Evolutionary conservation across 2,329 filamentous ascomycete species (phyloP).

Genomic region (Sporothrix brunneoviolacea): DNA sequence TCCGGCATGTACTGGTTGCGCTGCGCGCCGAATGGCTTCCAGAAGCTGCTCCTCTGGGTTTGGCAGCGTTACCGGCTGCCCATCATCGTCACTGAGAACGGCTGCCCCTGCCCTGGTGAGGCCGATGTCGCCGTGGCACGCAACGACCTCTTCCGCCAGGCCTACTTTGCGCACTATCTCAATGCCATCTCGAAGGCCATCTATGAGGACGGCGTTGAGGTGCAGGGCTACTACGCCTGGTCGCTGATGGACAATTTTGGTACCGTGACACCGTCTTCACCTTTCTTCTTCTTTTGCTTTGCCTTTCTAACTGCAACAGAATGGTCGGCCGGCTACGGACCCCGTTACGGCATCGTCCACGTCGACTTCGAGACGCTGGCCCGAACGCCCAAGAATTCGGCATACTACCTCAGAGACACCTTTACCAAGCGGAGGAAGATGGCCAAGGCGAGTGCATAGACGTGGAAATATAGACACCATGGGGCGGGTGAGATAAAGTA

Average conservation of each 20-base stretch:
- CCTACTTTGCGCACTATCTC: constrained; percentile 74
- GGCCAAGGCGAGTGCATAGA: too few species aligned
- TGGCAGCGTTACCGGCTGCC: constrained; percentile 68
- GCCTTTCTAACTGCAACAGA: constrained; percentile 29
- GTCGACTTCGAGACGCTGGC: constrained; percentile 79
- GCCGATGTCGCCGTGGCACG: constrained; percentile 64
- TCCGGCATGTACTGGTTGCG: constrained; percentile 77
- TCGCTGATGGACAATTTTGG: constrained; percentile 80
- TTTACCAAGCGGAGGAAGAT: constrained; percentile 62
- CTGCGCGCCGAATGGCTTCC: constrained; percentile 68
- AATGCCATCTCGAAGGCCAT: constrained; percentile 67
- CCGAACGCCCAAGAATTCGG: constrained; percentile 77
- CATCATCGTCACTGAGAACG: constrained; percentile 84
- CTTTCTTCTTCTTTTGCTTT: background rate
- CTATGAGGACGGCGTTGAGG: constrained; percentile 63
- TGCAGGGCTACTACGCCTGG: constrained; percentile 77
- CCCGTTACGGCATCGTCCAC: constrained; percentile 73
- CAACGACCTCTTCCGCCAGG: constrained; percentile 70
- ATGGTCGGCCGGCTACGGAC: constrained; percentile 83
- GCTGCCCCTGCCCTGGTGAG: constrained; percentile 75
- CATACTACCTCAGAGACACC: constrained; percentile 54
- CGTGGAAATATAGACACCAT: too few species aligned
- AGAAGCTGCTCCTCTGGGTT: constrained; percentile 68
- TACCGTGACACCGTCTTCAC: background rate
- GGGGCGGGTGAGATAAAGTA: too few species aligned